Conservation (phyloP, 805 yeast species). For the Kodamaea fukazawae region DNA sequence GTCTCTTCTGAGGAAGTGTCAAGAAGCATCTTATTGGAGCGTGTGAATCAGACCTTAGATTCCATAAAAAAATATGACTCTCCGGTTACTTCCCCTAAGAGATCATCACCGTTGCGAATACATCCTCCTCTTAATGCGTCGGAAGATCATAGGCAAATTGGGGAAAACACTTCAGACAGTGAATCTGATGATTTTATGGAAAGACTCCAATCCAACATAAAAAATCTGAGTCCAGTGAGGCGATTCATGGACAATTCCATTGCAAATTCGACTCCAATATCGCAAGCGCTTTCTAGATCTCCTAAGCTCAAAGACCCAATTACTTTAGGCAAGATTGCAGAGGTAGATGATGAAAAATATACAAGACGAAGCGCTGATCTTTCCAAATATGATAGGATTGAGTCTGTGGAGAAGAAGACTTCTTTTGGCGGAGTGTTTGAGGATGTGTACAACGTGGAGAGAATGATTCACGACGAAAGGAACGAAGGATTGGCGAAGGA, state of each 20-base stretch:
- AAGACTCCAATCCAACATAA: slow-evolving; percentile 9
- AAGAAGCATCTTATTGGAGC: slow-evolving; percentile 13
- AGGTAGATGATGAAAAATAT: too few relatives aligned
- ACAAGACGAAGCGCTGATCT: too few relatives aligned
- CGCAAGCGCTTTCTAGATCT: too few relatives aligned
- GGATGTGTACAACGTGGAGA: too few relatives aligned
- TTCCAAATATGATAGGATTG: too few relatives aligned
- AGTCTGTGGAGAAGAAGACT: too few relatives aligned
- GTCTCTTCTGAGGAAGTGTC: slow-evolving; percentile 10
- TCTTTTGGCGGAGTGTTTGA: too few relatives aligned
- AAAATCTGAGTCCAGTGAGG: slow-evolving; percentile 9
- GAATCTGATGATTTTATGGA: slow-evolving; percentile 9
- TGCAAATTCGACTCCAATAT: slow-evolving; percentile 11
- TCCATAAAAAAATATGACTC: slow-evolving; percentile 11
- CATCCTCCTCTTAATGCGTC: not conserved
- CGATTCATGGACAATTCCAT: slow-evolving; percentile 3
- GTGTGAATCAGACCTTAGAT: slow-evolving; percentile 13
- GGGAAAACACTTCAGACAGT: slow-evolving; percentile 10
- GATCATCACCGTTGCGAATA: slow-evolving; percentile 3
- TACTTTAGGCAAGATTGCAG: too few relatives aligned
- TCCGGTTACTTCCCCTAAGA: slow-evolving; percentile 2
- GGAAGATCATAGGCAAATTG: not conserved
- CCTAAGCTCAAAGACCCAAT: too few relatives aligned
- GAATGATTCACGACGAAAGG: too few relatives aligned
- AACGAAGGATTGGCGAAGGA: too few relatives aligned